These are phyloP conservation scores for Trebouxia sp. DNA, from an alignment of 139 green algal species.

Conservation along the genomic window DNA sequence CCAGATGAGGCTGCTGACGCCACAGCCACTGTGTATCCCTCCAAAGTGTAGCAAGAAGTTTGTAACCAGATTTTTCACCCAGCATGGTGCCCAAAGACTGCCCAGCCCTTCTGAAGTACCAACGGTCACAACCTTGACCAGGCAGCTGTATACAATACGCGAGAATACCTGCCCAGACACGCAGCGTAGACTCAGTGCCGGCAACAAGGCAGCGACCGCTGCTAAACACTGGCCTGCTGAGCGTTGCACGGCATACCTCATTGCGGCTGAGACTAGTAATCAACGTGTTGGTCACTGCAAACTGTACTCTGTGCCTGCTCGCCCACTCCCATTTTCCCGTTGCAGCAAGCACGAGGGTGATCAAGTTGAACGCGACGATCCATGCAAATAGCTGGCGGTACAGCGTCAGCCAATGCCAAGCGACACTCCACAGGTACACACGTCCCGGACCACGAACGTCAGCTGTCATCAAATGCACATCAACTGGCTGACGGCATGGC, in stretches of 20 bases:
- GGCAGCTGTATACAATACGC: conserved; percentile 14
- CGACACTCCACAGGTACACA: background rate
- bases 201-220: no score
- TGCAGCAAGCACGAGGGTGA: background rate
- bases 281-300: conserved; percentile 7
- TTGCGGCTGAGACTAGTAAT: background rate
- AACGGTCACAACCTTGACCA: conserved; percentile 26
- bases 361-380: conserved; percentile 22
- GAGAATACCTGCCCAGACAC: background rate
- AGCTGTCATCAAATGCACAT: background rate
- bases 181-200: no score
- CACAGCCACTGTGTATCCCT: conserved; percentile 19
- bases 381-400: conserved; percentile 27
- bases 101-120: conserved; percentile 3
- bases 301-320: conserved; percentile 8
- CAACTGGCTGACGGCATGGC: background rate
- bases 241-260: no score
- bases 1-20: conserved; percentile 12
- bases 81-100: background rate
- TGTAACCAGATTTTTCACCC: background rate
- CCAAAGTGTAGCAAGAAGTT: conserved; percentile 29
- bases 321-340: background rate
- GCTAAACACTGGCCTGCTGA: no score
- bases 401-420: background rate
- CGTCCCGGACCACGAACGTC: no score